phyloP scores from a whole-genome alignment of 2,329 filamentous ascomycete species.

The Penicillium olsonii region DNA sequence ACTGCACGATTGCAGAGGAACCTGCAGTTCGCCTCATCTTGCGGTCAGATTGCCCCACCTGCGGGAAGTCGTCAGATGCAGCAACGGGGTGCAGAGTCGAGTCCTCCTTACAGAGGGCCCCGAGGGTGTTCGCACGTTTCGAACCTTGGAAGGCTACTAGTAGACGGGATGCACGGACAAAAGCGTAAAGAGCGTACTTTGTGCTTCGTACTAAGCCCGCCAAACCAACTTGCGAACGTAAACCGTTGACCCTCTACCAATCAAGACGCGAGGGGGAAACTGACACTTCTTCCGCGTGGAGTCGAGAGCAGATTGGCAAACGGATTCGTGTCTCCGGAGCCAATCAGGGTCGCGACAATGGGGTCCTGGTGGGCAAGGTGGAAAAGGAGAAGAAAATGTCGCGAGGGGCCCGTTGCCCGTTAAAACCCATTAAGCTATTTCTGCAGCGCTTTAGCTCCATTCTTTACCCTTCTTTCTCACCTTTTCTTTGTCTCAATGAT shows the following conservation, averaged over 20 bases:
- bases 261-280: background rate
- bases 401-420: background rate
- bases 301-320: background rate
- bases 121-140: too few species aligned
- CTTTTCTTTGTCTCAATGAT: background rate
- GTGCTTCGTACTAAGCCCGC: background rate
- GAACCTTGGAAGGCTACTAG: too few species aligned
- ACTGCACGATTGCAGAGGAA: background rate
- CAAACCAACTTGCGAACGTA: background rate
- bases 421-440: background rate
- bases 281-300: constrained; percentile 1
- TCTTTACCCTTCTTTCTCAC: background rate
- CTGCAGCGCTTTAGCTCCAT: background rate
- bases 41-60: background rate
- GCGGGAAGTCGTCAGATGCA: background rate
- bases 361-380: background rate
- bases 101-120: too few species aligned
- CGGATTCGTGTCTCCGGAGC: background rate
- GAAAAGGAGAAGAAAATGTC: background rate
- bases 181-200: too few species aligned
- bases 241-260: background rate
- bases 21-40: background rate
- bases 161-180: too few species aligned
- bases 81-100: too few species aligned
- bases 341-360: background rate